phyloP scores from a whole-genome alignment of 805 yeast genomes.

The Yarrowia keelungensis region DNA sequence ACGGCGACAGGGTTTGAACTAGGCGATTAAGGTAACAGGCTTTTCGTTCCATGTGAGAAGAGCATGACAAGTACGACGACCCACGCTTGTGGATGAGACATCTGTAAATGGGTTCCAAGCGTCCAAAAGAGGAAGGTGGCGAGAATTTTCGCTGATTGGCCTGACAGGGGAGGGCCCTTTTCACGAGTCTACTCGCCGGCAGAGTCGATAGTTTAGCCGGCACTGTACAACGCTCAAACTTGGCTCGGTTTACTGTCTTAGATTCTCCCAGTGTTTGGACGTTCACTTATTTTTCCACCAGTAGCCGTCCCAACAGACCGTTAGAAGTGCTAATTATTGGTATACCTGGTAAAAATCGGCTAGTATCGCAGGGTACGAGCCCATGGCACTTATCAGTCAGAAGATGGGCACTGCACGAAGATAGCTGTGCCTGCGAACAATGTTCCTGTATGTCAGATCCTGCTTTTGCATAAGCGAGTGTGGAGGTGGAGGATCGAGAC shows the following conservation, averaged over 20 bases:
- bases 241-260: not conserved
- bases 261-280: not conserved
- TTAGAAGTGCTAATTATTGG: too few relatives aligned
- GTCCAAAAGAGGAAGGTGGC: conserved; percentile 28
- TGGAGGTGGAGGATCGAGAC: conserved; percentile 9
- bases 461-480: conserved; percentile 18
- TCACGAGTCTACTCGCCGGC: not conserved
- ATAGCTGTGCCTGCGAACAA: not conserved
- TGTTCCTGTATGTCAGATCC: conserved; percentile 11
- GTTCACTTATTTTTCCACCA: not conserved
- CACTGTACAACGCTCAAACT: not conserved
- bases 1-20: not conserved
- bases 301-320: not conserved
- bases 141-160: not conserved
- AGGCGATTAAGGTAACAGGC: not conserved
- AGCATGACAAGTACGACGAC: conserved; percentile 12
- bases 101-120: conserved; percentile 17
- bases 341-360: too few relatives aligned
- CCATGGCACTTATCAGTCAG: too few relatives aligned
- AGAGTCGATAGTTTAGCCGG: not conserved
- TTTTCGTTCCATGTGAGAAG: conserved; percentile 23
- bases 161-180: not conserved
- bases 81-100: not conserved
- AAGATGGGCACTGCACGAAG: not conserved
- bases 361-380: too few relatives aligned